Base-by-base conservation (phyloP, 257 asterid species). In the Nicotiana undulata region DNA sequence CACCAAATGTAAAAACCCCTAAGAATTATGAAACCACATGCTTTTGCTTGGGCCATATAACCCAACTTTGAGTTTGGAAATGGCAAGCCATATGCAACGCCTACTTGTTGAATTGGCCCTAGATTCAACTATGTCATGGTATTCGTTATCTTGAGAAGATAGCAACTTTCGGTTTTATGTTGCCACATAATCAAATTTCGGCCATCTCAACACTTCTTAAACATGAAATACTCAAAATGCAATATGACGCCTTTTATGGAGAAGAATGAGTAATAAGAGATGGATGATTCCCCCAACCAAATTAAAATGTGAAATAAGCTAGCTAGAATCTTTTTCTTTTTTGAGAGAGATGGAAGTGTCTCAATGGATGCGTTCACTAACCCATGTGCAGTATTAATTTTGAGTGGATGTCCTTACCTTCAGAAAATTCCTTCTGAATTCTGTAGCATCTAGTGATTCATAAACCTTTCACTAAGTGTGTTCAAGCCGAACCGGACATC, bases 221-320 rank as follows among this genome's bases (percentile, higher is more conserved):
- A n/a, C 83, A 70, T n/a, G 83, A 60, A 58, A 59, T 79, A 49
- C 83, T 83, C 18, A 79, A 79, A 44, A 16, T 79, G 8, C 9
- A 22, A 10, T 0, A 1, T 9, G 15, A 29, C 11, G 80, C 76
- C 11, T 60, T 83, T 63, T 15, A n/a, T 17, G 63, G 81, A 28
- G 20, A 46, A 16, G 53, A 3, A 9, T 83, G 80, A 77, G 68
- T 61, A 22, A 28, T 37, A 11, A 34, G 31, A 5, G 61, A 83
- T 4, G 81, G 56, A 5, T 60, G 60, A 17, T 83, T 83, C 53
- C 20, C 32, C 15, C 64, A 70, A 49, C 83, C 79, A 37, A 29
- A 29, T 29, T 29, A 83, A 70, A 66, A 4, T 61, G 70, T 15
- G 70, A 52, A 66, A 29, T 3, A 29, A 29, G 31, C 3, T 29